Base-by-base conservation (phyloP, 352 stramenopile genomes). In the Globisporangium mamillatum region DNA sequence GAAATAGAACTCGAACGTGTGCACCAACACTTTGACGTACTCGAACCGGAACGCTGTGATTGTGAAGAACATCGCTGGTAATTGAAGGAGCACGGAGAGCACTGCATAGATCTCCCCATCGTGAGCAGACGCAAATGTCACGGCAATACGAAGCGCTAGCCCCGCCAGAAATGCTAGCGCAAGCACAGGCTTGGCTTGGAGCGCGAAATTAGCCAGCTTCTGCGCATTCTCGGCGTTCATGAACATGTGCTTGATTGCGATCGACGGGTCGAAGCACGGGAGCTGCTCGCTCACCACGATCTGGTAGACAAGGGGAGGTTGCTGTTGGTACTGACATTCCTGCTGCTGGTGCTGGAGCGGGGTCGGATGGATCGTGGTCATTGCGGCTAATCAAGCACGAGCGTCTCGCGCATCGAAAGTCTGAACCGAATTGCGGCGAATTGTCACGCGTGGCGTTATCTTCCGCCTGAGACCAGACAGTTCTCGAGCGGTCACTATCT, bases 231-330 rank as follows among this genome's bases (percentile, higher is more conserved):
- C 44, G 1, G 27, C 16, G 44, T 29, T 58, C 27, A 65, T 44
- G 60, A 65, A 58, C 44, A 65, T 4, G 9, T 65, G 24, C 7
- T 57, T 58, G 41, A 65, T 46, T 14, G 44, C 8, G 25, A 58
- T 57, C 18, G 60, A 46, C 38, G 60, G 60, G 44, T 65, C 27
- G 3, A 65, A 65, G 18, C 18, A 55, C 44, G 60, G 60, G 8
- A 65, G 60, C 18, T 65, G 41, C 44, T 65, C 60, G 44, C 60
- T 65, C 44, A 9, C 60, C 8, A 58, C 44, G 27, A 65, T 65
- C 8, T 57, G 8, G 44, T 65, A 65, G 9, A 58, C 41, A 25
- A 64, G 38, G n/a, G 56, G 58, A 16, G 25, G 9, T 3, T 59
- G 24, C 7, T 24, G 25, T 6, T 54, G 7, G 41, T 60, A 14